Evolutionary conservation across 352 stramenopile species (phyloP).

Genomic region (Pilasporangium apinafurcum): DNA sequence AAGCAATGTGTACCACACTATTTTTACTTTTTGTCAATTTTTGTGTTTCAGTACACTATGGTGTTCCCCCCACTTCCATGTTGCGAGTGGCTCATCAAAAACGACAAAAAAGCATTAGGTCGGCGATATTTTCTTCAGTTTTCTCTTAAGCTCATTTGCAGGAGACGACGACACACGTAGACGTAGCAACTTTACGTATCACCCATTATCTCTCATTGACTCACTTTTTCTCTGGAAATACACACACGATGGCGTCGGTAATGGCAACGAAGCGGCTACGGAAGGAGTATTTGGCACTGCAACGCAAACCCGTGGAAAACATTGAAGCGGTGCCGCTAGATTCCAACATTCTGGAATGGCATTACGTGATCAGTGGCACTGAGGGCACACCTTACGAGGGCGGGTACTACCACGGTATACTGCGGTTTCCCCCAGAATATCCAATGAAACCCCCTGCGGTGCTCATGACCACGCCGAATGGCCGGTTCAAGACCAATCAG

Average conservation of each 20-base stretch:
- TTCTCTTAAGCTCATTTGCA: too few relatives aligned
- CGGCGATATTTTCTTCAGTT: too few relatives aligned
- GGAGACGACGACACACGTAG: too few relatives aligned
- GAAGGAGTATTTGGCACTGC: constrained; percentile 90
- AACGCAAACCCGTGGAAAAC: constrained; percentile 88
- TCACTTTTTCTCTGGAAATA: too few relatives aligned
- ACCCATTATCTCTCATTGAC: too few relatives aligned
- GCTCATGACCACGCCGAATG: constrained; percentile 93
- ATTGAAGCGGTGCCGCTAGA: constrained; percentile 88
- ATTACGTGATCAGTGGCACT: constrained; percentile 91
- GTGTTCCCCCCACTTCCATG: too few relatives aligned
- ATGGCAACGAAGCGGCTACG: constrained; percentile 88
- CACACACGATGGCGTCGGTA: constrained; percentile 64
- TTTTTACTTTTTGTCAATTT: too few relatives aligned
- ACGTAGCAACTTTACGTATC: too few relatives aligned
- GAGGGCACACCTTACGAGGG: constrained; percentile 76
- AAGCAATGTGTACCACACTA: too few relatives aligned
- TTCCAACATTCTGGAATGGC: constrained; percentile 94
- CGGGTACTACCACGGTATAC: constrained; percentile 88
- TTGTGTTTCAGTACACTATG: too few relatives aligned
- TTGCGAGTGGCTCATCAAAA: too few relatives aligned
- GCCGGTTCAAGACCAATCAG: constrained; percentile 93
- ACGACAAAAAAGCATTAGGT: too few relatives aligned
- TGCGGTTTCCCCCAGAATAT: constrained; percentile 93
- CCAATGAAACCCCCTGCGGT: constrained; percentile 95